Percentiles rank a stretch among this genome's conserved stretches.
Evolutionary conservation across 2,329 filamentous ascomycete genomes (phyloP).

Genomic region (Parascedosporium putredinis): DNA sequence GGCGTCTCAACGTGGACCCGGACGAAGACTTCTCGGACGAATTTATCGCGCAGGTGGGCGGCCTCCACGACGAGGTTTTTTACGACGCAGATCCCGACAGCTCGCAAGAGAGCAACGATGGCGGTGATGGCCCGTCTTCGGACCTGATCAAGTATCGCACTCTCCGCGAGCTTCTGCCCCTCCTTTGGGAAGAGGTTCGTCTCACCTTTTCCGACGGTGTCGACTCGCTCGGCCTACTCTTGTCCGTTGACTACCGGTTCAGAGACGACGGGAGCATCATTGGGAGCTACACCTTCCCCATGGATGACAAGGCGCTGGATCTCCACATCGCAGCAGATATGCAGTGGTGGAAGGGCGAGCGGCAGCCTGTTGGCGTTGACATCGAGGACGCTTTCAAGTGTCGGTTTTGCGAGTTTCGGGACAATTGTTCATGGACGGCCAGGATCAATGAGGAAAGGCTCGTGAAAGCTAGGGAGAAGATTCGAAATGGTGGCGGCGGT

Average conservation of each 20-base stretch:
- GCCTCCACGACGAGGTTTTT: conserved; percentile 56
- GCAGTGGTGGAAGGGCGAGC: conserved; percentile 78
- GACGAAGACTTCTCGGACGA: conserved; percentile 61
- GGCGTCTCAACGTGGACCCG: conserved; percentile 59
- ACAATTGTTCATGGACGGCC: conserved; percentile 67
- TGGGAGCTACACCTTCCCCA: conserved; percentile 51
- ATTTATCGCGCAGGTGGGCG: conserved; percentile 67
- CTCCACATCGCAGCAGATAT: conserved; percentile 60
- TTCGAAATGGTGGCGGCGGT: background rate
- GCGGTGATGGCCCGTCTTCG: conserved; percentile 16
- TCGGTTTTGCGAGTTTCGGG: conserved; percentile 69
- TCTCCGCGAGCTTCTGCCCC: conserved; percentile 33
- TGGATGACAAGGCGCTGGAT: conserved; percentile 53
- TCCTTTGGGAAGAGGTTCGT: conserved; percentile 35
- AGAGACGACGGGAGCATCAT: conserved; percentile 41
- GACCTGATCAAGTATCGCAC: conserved; percentile 35
- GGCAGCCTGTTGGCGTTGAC: conserved; percentile 62
- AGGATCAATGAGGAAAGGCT: conserved; percentile 51
- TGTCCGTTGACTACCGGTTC: conserved; percentile 44
- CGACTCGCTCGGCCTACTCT: conserved; percentile 36
- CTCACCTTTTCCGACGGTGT: conserved; percentile 43
- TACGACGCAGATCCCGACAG: conserved; percentile 27
- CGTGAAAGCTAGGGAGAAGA: conserved; percentile 4
- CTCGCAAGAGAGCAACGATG: conserved; percentile 12
- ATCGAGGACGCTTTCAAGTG: conserved; percentile 88